Base-by-base conservation (phyloP, 306 rosid species). In the Rosa multiflora region DNA sequence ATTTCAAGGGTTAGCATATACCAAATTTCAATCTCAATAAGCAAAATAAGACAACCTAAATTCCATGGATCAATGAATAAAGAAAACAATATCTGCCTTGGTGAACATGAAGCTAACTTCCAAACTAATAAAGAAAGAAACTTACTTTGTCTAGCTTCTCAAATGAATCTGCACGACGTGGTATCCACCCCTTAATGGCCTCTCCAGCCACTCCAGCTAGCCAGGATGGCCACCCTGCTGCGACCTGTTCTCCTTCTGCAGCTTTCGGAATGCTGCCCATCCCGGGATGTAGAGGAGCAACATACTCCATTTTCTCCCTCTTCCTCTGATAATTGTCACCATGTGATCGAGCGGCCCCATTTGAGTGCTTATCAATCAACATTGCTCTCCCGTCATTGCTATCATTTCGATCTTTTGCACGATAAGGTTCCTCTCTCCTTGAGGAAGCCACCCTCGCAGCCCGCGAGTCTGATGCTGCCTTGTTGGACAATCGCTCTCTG, bases 151-250 rank as follows among this genome's bases (percentile, higher is more conserved):
- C 98, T 76, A 95, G 85, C 81, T 93, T 92, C 95, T 95, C 97
- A 78, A 95, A 95, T 44, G 99, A 95, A 85, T 95, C 99, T 0
- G 98, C 99, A 7, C 97, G 91, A 26, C 99, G 93, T 0, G 98
- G 98, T 66, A 91, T 72, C 99, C 98, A 95, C 78, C 99, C 99
- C 73, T 87, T 88, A 87, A 95, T 90, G 80, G 99, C 99, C 82
- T 92, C 99, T 75, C 98, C 99, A 46, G 99, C 99, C 77, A 92
- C 98, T 13, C 97, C 97, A 49, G 93, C 95, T 80, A 95, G 76
- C 99, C 99, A 95, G 18, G 94, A 81, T 0, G 99, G 99, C 99
- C 99, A 95, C 32, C 98, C 99, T 69, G 97, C 99, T 10, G 99
- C 96, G 84, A 92, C 84, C 81, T 92, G 98, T 82, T 95, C 99